Percentiles rank a stretch among this genome's conserved stretches.
These are phyloP conservation scores for Jackrogersella minutella DNA, from an alignment of 495 filamentous ascomycete species.

Conservation along the genomic window DNA sequence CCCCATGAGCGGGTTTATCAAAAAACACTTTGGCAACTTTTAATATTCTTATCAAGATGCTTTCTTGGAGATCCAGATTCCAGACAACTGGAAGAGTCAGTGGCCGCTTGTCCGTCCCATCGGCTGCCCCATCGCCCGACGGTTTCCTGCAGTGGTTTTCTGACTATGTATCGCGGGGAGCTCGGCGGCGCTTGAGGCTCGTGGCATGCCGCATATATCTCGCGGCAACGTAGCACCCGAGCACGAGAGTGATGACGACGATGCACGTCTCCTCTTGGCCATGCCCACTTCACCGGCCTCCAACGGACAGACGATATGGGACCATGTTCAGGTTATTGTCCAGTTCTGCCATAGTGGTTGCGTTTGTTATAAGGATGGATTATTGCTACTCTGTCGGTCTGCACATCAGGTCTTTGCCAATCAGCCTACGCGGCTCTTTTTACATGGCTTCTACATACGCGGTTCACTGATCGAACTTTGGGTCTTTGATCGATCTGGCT, in stretches of 20 bases:
- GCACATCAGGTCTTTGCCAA: constrained; percentile 37
- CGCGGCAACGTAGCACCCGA: constrained; percentile 6
- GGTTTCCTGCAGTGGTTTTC: constrained; percentile 39
- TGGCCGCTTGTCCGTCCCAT: constrained; percentile 27
- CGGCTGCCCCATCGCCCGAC: constrained; percentile 24
- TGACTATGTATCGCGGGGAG: constrained; percentile 31
- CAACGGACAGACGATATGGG: constrained; percentile 30
- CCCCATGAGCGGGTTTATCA: constrained; percentile 39
- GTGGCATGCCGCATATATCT: constrained; percentile 39
- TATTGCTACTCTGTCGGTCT: constrained; percentile 40
- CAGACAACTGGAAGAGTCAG: constrained; percentile 16
- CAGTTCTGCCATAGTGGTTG: constrained; percentile 27
- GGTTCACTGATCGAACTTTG: constrained; percentile 48
- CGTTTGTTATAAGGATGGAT: constrained; percentile 38
- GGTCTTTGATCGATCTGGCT: constrained; percentile 56
- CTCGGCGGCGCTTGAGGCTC: constrained; percentile 36
- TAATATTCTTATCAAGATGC: constrained; percentile 28
- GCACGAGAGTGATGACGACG: constrained; percentile 17
- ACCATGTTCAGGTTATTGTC: constrained; percentile 38
- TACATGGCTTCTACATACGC: constrained; percentile 52
- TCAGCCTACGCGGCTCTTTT: constrained; percentile 44
- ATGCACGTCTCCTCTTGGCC: constrained; percentile 29
- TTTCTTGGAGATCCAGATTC: constrained; percentile 30
- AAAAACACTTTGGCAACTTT: constrained; percentile 39
- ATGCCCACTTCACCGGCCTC: constrained; percentile 25